Base-by-base conservation (phyloP, 306 rosid species). In the Vicia villosa region DNA sequence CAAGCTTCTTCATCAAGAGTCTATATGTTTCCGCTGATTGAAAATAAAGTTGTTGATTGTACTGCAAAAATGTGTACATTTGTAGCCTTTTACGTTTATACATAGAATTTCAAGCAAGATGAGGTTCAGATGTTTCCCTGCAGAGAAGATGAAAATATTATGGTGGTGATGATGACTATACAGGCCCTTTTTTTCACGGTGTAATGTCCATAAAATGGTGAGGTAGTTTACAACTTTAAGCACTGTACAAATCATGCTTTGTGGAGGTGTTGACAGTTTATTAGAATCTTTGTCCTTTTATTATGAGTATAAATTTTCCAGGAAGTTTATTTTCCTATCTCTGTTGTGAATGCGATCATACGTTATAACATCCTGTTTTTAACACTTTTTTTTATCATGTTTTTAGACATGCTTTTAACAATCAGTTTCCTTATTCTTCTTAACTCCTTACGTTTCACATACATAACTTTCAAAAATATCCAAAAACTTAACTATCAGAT, bases 31-130 rank as follows among this genome's bases (percentile, higher is more conserved):
- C 79, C 0, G 84, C 69, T 61, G 34, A 74, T 66, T 78, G 84
- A 81, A 80, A 90, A 85, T 89, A 86, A 87, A 82, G 79, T 80
- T 81, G 72, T 85, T 69, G 72, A 82, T 84, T 89, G 96, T 92
- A 75, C 82, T 82, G 80, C 67, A 80, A 81, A 81, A 91, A 81
- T 70, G 34, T 92, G 96, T 90, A 92, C 93, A 92, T 92, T 83
- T 88, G 91, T 90, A 92, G 96, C 46, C 15, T 80, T 74, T 69
- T 75, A 84, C 80, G 86, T 76, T 81, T 83, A 89, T 90, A 89
- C 91, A 74, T 84, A 90, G 94, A 30, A 38, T 61, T 55, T 37
- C 47, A 61, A 61, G 47, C 47, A 38, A 61, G 66, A 37, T 11
- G 47, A 61, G 66, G 66, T 61, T 61, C 30, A 61, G 47, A 61